Percentiles rank a stretch among this genome's conserved stretches.
Evolutionary conservation across 352 stramenopile species (phyloP).

Genomic region (Aphanomyces euteiches): DNA sequence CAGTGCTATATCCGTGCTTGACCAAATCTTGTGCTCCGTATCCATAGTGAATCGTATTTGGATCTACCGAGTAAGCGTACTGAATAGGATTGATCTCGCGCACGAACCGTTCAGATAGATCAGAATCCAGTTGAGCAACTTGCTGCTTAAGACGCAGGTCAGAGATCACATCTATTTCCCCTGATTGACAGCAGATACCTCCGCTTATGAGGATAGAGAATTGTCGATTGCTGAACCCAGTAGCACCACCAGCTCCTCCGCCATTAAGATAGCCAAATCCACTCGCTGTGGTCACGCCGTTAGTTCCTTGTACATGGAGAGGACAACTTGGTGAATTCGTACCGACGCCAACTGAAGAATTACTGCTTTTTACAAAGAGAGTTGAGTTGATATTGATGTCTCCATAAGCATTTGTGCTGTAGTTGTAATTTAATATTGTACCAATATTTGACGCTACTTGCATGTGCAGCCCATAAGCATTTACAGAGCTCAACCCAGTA

Average conservation of each 20-base stretch:
- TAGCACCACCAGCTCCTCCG: neutral
- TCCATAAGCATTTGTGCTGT: too few relatives aligned
- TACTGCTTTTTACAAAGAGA: too few relatives aligned
- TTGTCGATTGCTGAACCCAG: neutral
- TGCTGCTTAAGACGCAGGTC: neutral
- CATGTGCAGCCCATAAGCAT: too few relatives aligned
- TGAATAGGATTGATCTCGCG: neutral
- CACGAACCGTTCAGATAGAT: neutral
- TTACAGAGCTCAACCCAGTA: too few relatives aligned
- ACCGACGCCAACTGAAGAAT: too few relatives aligned
- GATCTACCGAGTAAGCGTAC: neutral
- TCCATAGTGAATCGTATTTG: neutral
- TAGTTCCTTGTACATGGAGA: too few relatives aligned
- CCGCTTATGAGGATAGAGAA: neutral
- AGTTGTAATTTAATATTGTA: too few relatives aligned
- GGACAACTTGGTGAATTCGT: too few relatives aligned
- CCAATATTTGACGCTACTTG: too few relatives aligned
- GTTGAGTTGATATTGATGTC: too few relatives aligned
- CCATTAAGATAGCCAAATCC: too few relatives aligned
- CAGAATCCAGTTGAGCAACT: neutral
- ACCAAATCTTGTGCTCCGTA: neutral
- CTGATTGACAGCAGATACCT: neutral
- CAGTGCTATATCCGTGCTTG: neutral
- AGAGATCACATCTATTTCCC: neutral
- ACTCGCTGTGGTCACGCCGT: too few relatives aligned